phyloP scores from a whole-genome alignment of 2,329 filamentous ascomycete species.

The Trichoderma sp. region DNA sequence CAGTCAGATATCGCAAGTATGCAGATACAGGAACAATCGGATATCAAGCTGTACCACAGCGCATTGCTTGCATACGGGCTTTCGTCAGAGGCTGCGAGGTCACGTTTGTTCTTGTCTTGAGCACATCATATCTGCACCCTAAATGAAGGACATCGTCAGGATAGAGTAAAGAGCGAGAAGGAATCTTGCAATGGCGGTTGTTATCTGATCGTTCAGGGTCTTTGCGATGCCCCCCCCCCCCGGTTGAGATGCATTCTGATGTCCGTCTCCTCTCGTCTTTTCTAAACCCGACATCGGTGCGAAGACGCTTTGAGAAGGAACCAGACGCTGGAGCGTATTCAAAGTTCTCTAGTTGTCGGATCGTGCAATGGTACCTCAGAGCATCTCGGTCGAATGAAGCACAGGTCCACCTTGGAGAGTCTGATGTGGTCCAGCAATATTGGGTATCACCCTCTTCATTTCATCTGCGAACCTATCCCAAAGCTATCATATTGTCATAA shows the following conservation, averaged over 20 bases:
- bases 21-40: background rate
- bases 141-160: background rate
- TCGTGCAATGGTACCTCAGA: no score
- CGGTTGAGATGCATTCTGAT: background rate
- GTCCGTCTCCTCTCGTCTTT: background rate
- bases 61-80: conserved; percentile 8
- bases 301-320: background rate
- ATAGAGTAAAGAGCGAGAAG: background rate
- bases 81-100: background rate
- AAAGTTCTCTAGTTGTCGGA: no score
- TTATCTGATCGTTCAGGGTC: conserved; percentile 25
- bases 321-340: fast-evolving
- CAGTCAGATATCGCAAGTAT: background rate
- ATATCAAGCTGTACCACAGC: background rate
- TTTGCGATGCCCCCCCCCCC: conserved; percentile 16
- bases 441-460: background rate
- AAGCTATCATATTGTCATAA: background rate
- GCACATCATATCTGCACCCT: background rate
- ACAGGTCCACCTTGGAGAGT: background rate
- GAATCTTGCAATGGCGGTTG: no score
- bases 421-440: background rate
- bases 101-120: background rate
- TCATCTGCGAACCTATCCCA: background rate
- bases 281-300: background rate
- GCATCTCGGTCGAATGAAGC: no score